Evolutionary conservation across 371 early-diverging fungal species (phyloP).

Genomic region (Mucor lusitanicus): DNA sequence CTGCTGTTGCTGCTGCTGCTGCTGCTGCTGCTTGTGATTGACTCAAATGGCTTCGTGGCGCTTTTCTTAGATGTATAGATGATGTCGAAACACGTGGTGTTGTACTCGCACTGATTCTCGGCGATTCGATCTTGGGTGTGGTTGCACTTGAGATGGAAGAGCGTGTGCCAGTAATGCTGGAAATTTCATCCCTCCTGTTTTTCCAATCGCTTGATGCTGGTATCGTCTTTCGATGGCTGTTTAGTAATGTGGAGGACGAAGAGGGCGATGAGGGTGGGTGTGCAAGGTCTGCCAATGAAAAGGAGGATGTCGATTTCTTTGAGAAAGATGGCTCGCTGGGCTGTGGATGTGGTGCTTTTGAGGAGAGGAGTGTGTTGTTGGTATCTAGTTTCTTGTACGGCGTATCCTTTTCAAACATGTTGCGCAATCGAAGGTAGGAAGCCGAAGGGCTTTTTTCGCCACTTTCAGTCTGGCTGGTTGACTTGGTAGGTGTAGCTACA

Average conservation of each 20-base stretch:
- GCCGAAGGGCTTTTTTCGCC: constrained; percentile 20
- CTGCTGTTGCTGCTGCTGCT: not conserved
- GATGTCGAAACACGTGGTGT: constrained; percentile 21
- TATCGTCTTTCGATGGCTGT: not conserved
- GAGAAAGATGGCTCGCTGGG: not conserved
- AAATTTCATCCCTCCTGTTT: not conserved
- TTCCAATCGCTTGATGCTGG: constrained; percentile 1
- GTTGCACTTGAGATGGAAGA: constrained; percentile 27
- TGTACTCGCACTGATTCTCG: constrained; percentile 29
- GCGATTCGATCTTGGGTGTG: constrained; percentile 34
- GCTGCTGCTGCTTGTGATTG: not conserved
- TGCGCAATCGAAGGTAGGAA: constrained; percentile 24
- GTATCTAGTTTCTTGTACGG: not conserved
- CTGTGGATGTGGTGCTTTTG: constrained; percentile 5
- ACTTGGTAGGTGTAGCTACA: not conserved
- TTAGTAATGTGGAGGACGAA: constrained; percentile 6
- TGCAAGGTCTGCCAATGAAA: constrained; percentile 18
- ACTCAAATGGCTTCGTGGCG: constrained; percentile 12
- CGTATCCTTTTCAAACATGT: constrained; percentile 20
- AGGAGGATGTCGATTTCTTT: not conserved
- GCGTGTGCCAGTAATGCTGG: constrained; percentile 15
- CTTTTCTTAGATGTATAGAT: constrained; percentile 14
- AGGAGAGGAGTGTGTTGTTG: constrained; percentile 11
- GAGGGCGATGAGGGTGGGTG: not conserved
- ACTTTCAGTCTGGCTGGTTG: not conserved